Base-by-base conservation (phyloP, 1,284 basidiomycete species). In the Apiotrichum akiyoshidainum region DNA sequence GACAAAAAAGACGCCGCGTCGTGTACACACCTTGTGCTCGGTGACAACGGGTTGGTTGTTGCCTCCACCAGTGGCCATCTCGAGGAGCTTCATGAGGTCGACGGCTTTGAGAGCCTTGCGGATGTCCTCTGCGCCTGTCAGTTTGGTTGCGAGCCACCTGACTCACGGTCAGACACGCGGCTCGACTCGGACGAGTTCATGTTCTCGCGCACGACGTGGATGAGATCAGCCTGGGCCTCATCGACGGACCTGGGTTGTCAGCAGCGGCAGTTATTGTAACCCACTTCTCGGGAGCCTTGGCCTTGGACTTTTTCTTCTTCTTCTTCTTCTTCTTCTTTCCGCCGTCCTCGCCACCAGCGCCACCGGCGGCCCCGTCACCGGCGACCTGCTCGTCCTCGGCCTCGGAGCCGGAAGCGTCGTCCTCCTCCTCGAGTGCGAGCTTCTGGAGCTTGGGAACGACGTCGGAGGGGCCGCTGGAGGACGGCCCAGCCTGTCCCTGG, bases 21-120 rank as follows among this genome's bases (percentile, higher is more conserved):
- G 10, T 17, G n/a, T 17, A 67, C 81, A 52, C 65, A 89, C 91
- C 82, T 95, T 95, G 76, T 95, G 91, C 70, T 88, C 87, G 33
- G 87, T 89, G 68, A 88, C 82, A 9, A 39, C 31, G 64, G 89
- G 84, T 79, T 91, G 89, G 70, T 83, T 86, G 68, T 86, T 87
- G 1, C 62, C 66, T 40, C 72, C 74, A 19, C 72, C 74, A n/a
- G 66, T 54, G 70, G 75, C 68, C 21, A 74, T 70, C 53, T 79
- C 71, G 31, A 79, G 66, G 34, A 79, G 72, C 68, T 79, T 79
- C 74, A 78, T 77, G 52, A 78, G 61, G 55, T 79, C 75, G 46
- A 74, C 68, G 17, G 78, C 78, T 57, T 76, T 73, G 35, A 78
- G 63, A 10, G 74, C 78, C 49, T 70, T 74, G 45, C 69, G 68